Base-by-base conservation (phyloP, 345 rosid genomes). In the Pugionium dolabratum region DNA sequence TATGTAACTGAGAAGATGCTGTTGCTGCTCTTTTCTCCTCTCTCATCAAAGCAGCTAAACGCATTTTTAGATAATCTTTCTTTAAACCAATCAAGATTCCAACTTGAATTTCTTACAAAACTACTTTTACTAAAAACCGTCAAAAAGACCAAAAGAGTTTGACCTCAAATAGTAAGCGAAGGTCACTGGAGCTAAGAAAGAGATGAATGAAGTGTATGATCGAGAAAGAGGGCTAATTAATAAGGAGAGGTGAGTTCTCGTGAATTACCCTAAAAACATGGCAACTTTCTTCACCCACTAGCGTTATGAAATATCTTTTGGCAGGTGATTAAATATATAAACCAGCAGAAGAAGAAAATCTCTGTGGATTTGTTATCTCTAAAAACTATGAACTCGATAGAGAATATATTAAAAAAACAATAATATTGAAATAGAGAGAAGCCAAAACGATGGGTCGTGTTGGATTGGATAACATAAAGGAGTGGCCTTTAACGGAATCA, bases 1-100 rank as follows among this genome's bases (percentile, higher is more conserved):
- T 67, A 62, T 83, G 88, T 63, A 82, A 81, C 56, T 81, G 87
- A 64, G 78, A 83, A 48, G 94, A 56, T 54, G 78, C 73, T 58
- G 26, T 43, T 44, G 55, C 36, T 44, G 27, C 48, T 67, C 68
- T 67, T 35, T 59, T 48, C 45, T 80, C 83, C 80, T 75, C 97
- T 48, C 79, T 85, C 64, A 74, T 62, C 64, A 74, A 11, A 62
- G 84, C 74, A 36, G 80, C 58, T 58, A 88, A 44, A 76, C 79
- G 84, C 91, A 86, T 81, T 79, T 71, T 49, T 1, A 53, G 41
- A 66, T 30, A 26, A 41, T 39, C 2, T 27, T 62, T 37, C 45
- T 11, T 60, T 6, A 36, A 63, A 60, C 60, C 44, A 68, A 74
- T 68, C 64, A 67, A 65, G 71, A 50, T 32, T 27, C 45, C n/a